phyloP scores from a whole-genome alignment of 2,329 filamentous ascomycete species.

The Diplodia sapinea region DNA sequence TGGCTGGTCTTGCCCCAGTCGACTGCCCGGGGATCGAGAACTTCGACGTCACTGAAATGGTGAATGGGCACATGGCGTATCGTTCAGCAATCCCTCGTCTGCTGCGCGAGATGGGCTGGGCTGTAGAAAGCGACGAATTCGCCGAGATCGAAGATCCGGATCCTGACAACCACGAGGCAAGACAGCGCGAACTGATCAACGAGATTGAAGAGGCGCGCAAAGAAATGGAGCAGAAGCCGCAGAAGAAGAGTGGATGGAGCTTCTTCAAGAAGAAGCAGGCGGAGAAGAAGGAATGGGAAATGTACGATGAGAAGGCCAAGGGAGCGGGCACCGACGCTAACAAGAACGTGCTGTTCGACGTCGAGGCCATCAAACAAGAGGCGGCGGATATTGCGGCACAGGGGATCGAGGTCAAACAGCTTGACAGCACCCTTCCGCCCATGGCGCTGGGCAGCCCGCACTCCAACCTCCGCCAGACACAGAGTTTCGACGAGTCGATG shows the following conservation, averaged over 20 bases:
- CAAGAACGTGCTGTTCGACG: conserved; percentile 79
- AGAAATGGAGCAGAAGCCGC: conserved; percentile 79
- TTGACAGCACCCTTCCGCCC: conserved; percentile 85
- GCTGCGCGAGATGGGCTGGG: conserved; percentile 86
- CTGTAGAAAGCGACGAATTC: conserved; percentile 91
- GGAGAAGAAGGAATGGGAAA: conserved; percentile 90
- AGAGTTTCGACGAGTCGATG: conserved; percentile 46
- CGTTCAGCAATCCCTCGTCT: conserved; percentile 88
- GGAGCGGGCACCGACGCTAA: conserved; percentile 54
- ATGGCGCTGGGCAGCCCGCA: conserved; percentile 70
- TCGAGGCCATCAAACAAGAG: conserved; percentile 81
- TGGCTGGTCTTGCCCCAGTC: conserved; percentile 82
- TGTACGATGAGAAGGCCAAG: conserved; percentile 75
- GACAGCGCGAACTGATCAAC: conserved; percentile 90
- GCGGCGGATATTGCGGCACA: conserved; percentile 78
- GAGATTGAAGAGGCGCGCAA: conserved; percentile 95
- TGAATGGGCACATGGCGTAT: conserved; percentile 96
- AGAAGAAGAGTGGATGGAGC: conserved; percentile 70
- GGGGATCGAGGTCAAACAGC: conserved; percentile 73
- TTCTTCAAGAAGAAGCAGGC: conserved; percentile 84
- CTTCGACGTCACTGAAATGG: conserved; percentile 81
- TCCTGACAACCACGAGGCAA: conserved; percentile 85
- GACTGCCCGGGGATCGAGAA: conserved; percentile 88
- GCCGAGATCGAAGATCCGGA: conserved; percentile 96
- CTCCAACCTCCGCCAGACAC: conserved; percentile 47